Conservation (phyloP, 176 grass and related monocot species). For the Elymus sibiricus region DNA sequence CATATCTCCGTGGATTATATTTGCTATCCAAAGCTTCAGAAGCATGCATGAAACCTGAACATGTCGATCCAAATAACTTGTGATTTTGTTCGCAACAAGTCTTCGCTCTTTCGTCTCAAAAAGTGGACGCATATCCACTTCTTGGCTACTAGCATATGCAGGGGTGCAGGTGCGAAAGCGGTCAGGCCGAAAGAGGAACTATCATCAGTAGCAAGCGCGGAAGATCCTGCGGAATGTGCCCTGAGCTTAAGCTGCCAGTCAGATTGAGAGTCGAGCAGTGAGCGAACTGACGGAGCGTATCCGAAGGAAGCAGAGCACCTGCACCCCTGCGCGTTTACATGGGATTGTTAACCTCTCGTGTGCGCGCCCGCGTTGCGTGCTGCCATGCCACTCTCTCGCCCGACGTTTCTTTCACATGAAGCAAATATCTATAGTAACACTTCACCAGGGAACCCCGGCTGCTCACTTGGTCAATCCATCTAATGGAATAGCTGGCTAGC, state of each 20-base stretch:
- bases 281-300: not conserved
- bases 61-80: not conserved
- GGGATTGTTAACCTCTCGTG: no score
- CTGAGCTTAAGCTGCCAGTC: not conserved
- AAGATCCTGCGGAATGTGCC: conserved; percentile 37
- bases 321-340: no score
- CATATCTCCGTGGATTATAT: no score
- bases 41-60: not conserved
- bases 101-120: not conserved
- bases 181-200: conserved; percentile 17
- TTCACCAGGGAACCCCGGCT: not conserved
- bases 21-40: not conserved
- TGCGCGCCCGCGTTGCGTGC: not conserved
- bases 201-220: not conserved
- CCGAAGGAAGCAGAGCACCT: not conserved
- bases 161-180: not conserved
- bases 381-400: not conserved
- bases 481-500: not conserved
- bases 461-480: not conserved
- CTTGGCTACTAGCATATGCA: not conserved
- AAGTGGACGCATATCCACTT: conserved; percentile 4
- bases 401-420: not conserved
- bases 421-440: not conserved
- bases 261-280: not conserved
- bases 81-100: not conserved